phyloP scores from a whole-genome alignment of 129 eudicot genomes.

The Helianthus tuberosus region DNA sequence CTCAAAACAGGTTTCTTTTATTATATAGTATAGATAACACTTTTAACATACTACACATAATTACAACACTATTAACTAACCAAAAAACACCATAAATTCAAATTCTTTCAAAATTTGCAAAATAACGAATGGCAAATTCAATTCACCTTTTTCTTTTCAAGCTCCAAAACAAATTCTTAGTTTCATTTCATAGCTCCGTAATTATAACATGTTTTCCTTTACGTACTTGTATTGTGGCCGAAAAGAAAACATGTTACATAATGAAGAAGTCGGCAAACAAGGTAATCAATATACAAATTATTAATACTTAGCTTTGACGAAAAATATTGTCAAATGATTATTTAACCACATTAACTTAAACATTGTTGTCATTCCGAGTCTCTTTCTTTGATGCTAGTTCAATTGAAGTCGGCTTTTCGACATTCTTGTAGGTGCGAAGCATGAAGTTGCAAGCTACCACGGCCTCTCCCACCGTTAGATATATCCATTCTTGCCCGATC shows the following conservation, averaged over 20 bases:
- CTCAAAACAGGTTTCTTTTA: too few species aligned
- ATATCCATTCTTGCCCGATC: conserved; percentile 88
- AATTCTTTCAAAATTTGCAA: too few species aligned
- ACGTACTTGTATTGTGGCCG: neutral
- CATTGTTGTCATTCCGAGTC: conserved; percentile 52
- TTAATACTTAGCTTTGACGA: conserved; percentile 18
- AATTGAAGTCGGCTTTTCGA: conserved; percentile 20
- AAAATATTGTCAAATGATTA: conserved; percentile 11
- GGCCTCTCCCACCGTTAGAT: conserved; percentile 84
- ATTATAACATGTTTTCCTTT: neutral
- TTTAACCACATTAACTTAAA: conserved; percentile 31
- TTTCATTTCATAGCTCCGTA: neutral
- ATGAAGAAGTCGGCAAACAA: conserved; percentile 19
- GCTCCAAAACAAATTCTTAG: neutral
- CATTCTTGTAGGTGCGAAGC: conserved; percentile 52
- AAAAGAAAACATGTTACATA: neutral
- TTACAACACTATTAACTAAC: too few species aligned
- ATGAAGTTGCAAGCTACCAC: conserved; percentile 84
- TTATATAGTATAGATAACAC: too few species aligned
- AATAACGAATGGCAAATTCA: too few species aligned
- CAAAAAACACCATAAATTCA: too few species aligned
- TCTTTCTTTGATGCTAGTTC: conserved; percentile 24
- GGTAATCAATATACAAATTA: conserved; percentile 29
- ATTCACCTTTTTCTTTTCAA: too few species aligned
- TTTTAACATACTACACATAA: too few species aligned